Conservation (phyloP, 2,329 filamentous ascomycete genomes). For the Clarireedia homoeocarpa region DNA sequence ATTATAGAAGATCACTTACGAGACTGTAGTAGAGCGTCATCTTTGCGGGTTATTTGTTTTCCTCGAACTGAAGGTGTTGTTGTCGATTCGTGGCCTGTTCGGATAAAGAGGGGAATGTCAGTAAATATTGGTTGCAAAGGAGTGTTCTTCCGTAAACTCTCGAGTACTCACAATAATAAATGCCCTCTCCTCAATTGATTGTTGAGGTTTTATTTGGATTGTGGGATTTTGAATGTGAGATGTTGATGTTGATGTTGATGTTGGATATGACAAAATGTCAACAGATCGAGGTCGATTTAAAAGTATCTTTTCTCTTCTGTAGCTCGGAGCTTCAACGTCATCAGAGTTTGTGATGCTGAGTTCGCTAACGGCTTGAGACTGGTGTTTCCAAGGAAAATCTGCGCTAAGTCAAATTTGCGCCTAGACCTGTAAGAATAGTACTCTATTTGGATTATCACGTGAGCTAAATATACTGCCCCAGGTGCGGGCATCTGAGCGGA, state of each 20-base stretch:
- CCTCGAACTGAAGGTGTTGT: constrained; percentile 5
- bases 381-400: constrained; percentile 8
- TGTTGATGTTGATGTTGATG: background rate
- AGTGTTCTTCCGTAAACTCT: background rate
- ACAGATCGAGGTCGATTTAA: background rate
- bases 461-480: background rate
- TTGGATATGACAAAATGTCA: constrained; percentile 1
- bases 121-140: background rate
- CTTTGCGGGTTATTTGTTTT: constrained; percentile 22
- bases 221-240: background rate
- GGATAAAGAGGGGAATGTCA: background rate
- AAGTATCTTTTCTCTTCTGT: constrained; percentile 1
- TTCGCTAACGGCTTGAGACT: background rate
- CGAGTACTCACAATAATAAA: constrained; percentile 1
- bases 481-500: no score
- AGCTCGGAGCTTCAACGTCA: constrained; percentile 16
- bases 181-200: background rate
- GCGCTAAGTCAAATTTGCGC: background rate
- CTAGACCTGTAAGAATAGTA: background rate
- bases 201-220: background rate
- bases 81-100: constrained; percentile 19
- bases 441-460: background rate
- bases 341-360: background rate
- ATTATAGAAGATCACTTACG: constrained; percentile 30
- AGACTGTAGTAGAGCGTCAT: constrained; percentile 46